Percentiles rank a stretch among this genome's conserved stretches.
Evolutionary conservation across 2,329 filamentous ascomycete species (phyloP).

Genomic region (Colletotrichum somersetense): DNA sequence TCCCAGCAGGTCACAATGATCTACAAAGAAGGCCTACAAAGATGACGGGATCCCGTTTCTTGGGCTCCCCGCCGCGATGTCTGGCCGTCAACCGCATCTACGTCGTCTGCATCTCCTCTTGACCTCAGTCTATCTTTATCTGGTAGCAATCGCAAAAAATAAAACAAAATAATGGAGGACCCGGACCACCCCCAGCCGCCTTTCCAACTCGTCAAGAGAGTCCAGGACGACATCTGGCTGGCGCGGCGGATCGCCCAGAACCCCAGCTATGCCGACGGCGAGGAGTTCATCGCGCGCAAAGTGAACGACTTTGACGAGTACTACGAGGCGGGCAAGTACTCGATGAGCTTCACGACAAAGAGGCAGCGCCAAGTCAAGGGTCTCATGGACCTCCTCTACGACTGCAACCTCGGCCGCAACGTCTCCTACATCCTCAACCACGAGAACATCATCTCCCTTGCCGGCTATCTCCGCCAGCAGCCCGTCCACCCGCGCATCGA

Average conservation of each 20-base stretch:
- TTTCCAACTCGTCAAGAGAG: constrained; percentile 50
- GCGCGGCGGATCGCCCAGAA: constrained; percentile 48
- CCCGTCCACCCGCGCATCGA: constrained; percentile 39
- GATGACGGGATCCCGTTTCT: neutral
- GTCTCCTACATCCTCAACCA: constrained; percentile 59
- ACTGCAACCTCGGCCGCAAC: constrained; percentile 47
- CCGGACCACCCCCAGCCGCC: constrained; percentile 31
- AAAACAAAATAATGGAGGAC: constrained; percentile 21
- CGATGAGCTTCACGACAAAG: constrained; percentile 39
- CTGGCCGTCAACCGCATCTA: neutral
- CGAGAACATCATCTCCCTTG: constrained; percentile 62
- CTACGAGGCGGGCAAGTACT: constrained; percentile 25
- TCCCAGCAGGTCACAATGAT: neutral
- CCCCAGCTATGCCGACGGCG: constrained; percentile 41
- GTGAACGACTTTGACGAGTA: constrained; percentile 43
- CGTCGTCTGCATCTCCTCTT: neutral
- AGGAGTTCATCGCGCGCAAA: constrained; percentile 51
- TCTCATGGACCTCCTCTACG: constrained; percentile 47
- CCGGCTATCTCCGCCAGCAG: constrained; percentile 51
- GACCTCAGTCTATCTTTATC: neutral
- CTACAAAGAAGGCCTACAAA: constrained; percentile 9
- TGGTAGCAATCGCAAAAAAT: neutral
- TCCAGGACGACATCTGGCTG: constrained; percentile 50
- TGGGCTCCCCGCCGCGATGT: neutral
- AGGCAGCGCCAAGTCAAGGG: constrained; percentile 43